phyloP scores from a whole-genome alignment of 177 flowering plant genomes.

The Vitis hybrid region DNA sequence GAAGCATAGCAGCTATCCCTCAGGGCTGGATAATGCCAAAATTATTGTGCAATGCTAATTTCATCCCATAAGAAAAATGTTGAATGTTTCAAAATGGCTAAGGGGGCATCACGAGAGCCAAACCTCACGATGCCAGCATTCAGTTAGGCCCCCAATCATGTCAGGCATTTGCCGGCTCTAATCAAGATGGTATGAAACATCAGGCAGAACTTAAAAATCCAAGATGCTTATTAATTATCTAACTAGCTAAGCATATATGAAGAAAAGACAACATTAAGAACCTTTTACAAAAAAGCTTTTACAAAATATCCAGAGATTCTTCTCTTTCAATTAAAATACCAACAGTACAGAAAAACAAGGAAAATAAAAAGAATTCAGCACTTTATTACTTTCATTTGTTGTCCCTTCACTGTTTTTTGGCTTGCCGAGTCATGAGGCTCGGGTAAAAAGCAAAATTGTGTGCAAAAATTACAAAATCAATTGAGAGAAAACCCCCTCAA shows the following conservation, averaged over 20 bases:
- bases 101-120: too few species aligned
- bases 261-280: not conserved
- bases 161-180: too few species aligned
- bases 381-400: conserved; percentile 1
- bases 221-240: too few species aligned
- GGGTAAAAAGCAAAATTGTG: not conserved
- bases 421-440: not conserved
- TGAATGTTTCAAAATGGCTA: too few species aligned
- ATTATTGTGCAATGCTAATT: too few species aligned
- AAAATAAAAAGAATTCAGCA: not conserved
- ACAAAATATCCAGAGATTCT: not conserved
- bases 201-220: too few species aligned
- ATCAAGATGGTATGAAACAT: too few species aligned
- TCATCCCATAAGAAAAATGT: too few species aligned
- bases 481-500: not conserved
- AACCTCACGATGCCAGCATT: too few species aligned
- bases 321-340: not conserved
- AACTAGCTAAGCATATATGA: not conserved
- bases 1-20: too few species aligned
- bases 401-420: not conserved
- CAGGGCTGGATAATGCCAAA: too few species aligned
- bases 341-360: not conserved
- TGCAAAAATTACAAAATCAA: not conserved
- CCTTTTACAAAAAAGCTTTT: not conserved
- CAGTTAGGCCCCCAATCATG: too few species aligned